These are phyloP conservation scores for Lodderomyces pseudojiufengensis DNA, from an alignment of 1,139 yeast species.

Conservation along the genomic window DNA sequence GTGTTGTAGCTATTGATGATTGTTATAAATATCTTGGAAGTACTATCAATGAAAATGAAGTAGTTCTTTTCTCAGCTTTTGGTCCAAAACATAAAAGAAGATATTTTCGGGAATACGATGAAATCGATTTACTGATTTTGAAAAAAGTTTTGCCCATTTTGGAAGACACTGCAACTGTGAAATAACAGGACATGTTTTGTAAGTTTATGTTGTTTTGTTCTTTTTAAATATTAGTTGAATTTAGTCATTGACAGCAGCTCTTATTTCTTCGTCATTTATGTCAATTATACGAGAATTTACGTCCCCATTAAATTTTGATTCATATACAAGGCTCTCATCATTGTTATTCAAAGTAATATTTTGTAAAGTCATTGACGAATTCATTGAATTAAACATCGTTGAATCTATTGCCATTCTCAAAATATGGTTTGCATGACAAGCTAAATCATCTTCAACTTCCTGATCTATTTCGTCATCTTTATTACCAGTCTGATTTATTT, in stretches of 20 bases:
- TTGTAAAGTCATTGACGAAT: constrained; percentile 23
- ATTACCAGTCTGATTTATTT: background rate
- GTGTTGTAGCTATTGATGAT: too few relatives aligned
- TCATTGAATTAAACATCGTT: constrained; percentile 43
- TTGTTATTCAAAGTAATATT: constrained; percentile 24
- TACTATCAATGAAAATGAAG: background rate
- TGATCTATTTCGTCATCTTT: background rate
- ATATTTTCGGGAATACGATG: background rate
- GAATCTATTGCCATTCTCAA: constrained; percentile 50
- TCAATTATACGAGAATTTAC: too few relatives aligned
- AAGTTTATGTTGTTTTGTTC: too few relatives aligned
- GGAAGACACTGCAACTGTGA: too few relatives aligned
- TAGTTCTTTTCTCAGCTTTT: background rate
- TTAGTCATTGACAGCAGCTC: constrained; percentile 4
- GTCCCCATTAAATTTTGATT: too few relatives aligned
- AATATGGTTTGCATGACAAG: constrained; percentile 48
- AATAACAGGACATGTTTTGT: background rate
- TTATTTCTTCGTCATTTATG: constrained; percentile 5
- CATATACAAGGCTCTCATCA: too few relatives aligned
- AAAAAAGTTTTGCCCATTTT: constrained; percentile 2
- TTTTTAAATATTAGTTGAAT: too few relatives aligned
- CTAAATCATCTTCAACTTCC: constrained; percentile 31
- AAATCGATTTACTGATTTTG: constrained; percentile 1
- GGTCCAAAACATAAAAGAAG: background rate
- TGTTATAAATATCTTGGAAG: too few relatives aligned